Evolutionary conservation across 176 grass and related monocot species (phyloP).

Genomic region (Triticum urartu): DNA sequence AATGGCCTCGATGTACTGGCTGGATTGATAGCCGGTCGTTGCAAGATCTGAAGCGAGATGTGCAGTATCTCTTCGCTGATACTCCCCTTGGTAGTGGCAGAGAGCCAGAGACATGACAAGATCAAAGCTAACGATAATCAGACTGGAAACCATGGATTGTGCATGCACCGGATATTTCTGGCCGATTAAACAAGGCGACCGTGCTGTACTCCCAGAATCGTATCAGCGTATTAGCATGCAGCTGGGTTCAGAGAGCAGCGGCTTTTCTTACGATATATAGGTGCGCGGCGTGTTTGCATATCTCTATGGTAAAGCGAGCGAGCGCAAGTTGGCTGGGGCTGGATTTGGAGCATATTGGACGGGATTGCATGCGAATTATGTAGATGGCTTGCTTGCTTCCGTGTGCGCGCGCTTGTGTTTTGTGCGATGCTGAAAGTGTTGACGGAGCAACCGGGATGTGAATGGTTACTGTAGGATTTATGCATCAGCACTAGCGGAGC

Average conservation of each 20-base stretch:
- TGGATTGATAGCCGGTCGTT: not conserved
- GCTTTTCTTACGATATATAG: not conserved
- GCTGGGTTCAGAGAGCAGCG: not conserved
- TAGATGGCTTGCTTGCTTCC: not conserved
- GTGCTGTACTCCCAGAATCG: not conserved
- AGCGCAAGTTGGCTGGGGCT: not conserved
- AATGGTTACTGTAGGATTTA: too few relatives aligned
- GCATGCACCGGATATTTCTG: slow-evolving; percentile 15
- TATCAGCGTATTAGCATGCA: not conserved
- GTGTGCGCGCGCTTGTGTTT: not conserved
- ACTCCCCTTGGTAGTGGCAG: not conserved
- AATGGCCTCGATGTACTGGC: not conserved
- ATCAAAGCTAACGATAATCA: not conserved
- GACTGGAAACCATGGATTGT: not conserved
- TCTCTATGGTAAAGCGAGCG: not conserved
- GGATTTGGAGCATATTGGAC: not conserved
- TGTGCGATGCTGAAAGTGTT: too few relatives aligned
- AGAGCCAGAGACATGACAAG: not conserved
- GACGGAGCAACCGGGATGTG: too few relatives aligned
- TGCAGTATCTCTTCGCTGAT: not conserved
- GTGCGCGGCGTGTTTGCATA: not conserved
- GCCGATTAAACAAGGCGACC: not conserved
- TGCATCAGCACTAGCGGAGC: too few relatives aligned
- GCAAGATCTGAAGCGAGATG: not conserved
- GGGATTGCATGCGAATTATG: not conserved